phyloP scores from a whole-genome alignment of 495 filamentous ascomycete species.

The Talaromyces proteolyticus region DNA sequence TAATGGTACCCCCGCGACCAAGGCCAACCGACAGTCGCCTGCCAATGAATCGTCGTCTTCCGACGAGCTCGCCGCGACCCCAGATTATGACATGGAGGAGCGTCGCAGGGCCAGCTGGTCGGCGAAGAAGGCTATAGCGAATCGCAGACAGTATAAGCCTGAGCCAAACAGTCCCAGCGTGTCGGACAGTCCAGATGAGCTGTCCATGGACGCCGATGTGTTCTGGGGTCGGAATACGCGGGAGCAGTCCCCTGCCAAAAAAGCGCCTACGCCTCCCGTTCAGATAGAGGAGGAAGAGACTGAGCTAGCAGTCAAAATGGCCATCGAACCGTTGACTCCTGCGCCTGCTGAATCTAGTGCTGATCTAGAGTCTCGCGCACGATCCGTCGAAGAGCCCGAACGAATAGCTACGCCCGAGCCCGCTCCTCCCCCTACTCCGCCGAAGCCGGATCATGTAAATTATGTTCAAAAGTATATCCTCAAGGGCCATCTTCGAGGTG shows the following conservation, averaged over 20 bases:
- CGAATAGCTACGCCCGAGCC: conserved; percentile 14
- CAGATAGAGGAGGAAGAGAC: conserved; percentile 8
- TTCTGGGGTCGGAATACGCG: conserved; percentile 30
- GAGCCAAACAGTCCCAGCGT: conserved; percentile 23
- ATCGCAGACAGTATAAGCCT: conserved; percentile 26
- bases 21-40: conserved; percentile 17
- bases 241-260: conserved; percentile 7
- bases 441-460: conserved; percentile 43
- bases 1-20: conserved; percentile 29
- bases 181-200: conserved; percentile 42
- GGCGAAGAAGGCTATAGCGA: conserved; percentile 25
- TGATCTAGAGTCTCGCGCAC: conserved; percentile 1
- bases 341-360: conserved; percentile 5
- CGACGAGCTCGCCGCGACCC: conserved; percentile 43
- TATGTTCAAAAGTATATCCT: conserved; percentile 62
- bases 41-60: conserved; percentile 25
- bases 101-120: conserved; percentile 35
- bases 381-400: conserved; percentile 3
- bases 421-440: conserved; percentile 29
- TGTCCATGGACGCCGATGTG: conserved; percentile 31
- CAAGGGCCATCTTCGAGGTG: conserved; percentile 66
- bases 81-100: conserved; percentile 35
- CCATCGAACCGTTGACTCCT: background rate
- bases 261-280: conserved; percentile 3
- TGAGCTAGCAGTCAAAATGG: conserved; percentile 6